Evolutionary conservation across 2,329 filamentous ascomycete species (phyloP), one percentile per base, ranked within the genome.

Genomic region (Arthrobotrys pseudoclavata): DNA sequence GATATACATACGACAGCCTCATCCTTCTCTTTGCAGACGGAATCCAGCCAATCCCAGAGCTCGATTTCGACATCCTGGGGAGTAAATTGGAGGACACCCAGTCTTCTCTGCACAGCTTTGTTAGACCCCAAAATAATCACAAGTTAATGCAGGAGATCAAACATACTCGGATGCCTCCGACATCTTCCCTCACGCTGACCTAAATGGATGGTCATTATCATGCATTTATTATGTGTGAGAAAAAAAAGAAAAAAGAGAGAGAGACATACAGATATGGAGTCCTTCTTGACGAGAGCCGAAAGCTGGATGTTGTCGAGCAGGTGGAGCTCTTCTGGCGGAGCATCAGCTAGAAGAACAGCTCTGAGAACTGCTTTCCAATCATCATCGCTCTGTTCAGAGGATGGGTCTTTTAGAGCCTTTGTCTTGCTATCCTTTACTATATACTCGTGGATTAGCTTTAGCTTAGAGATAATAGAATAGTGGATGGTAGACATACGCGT

Each of bases 331-430:
- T 78, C 75, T 5, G 45, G 62, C 6, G 48, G 47, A 24, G 75
- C 15, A 34, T 78, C 75, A 10, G 67, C 69, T 7, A 78, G 53
- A 10, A 78, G 75, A 15, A 78, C 75, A 6, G 62, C 75, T 15
- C 75, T 31, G 15, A 78, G 68, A 2, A 78, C 75, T 9, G 75
- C 64, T 45, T 78, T 78, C 75, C 75, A 78, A n/a, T 78, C 75
- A 10, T 78, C 75, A 26, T 78, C 75, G 26, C 31, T 55, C 24
- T 72, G 75, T 22, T 78, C 75, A 1, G 68, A 72, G 18, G 68
- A 68, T 18, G 68, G 12, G 45, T 78, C 75, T 47, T 78, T 78
- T 24, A 72, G 62, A 3, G 53, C 37, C 40, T 64, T 78, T 4
- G 68, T 68, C 57, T 78, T 78, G 62, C 68, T 71, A 26, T 78